Evolutionary conservation across 305 asterid species (phyloP).

Genomic region (Rubia balearica): DNA sequence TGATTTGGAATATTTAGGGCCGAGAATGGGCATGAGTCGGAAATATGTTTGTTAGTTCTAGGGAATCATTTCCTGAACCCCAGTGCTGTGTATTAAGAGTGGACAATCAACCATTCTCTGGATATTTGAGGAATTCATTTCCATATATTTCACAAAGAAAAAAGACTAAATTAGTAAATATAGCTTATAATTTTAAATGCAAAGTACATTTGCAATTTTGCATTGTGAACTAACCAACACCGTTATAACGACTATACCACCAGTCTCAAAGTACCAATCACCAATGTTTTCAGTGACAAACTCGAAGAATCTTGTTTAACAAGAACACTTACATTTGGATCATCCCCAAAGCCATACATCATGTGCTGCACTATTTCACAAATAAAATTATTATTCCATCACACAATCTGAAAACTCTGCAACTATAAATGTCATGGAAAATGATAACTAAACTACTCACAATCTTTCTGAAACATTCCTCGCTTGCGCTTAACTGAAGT

Average conservation of each 20-base stretch:
- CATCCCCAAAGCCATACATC: slow-evolving; percentile 97
- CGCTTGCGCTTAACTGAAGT: slow-evolving; percentile 76
- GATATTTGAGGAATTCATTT: not conserved
- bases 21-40: not conserved
- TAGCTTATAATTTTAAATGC: no score
- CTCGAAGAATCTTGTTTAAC: not conserved
- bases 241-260: not conserved
- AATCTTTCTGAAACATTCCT: slow-evolving; percentile 90
- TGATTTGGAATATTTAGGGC: not conserved
- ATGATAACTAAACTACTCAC: slow-evolving; percentile 33
- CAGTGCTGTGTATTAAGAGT: not conserved
- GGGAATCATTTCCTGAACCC: not conserved
- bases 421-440: not conserved
- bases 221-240: not conserved
- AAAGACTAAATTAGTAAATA: no score
- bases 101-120: not conserved
- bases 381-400: slow-evolving; percentile 16
- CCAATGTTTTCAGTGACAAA: not conserved
- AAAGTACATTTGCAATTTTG: not conserved
- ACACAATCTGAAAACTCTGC: not conserved
- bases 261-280: not conserved
- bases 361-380: slow-evolving; percentile 74
- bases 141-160: no score
- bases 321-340: slow-evolving; percentile 49
- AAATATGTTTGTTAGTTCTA: not conserved